These are phyloP conservation scores for Gnaphalium uliginosum DNA, from an alignment of 129 eudicot genomes.

Conservation along the genomic window DNA sequence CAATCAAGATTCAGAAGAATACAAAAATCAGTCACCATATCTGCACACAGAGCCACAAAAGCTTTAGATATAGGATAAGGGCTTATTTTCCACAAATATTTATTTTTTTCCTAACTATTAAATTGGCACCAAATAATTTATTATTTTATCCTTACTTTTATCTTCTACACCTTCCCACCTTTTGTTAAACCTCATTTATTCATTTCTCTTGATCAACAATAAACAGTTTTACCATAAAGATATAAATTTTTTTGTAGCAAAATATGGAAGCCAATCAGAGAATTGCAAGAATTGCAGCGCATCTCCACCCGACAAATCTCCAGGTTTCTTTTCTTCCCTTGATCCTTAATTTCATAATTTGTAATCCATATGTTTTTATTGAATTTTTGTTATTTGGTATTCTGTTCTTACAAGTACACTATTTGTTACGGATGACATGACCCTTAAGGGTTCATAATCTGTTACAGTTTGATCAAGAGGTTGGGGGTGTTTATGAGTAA, in stretches of 20 bases:
- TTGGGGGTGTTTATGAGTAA: background rate
- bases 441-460: conserved; percentile 17
- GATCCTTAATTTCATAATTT: conserved; percentile 6
- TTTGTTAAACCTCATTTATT: conserved; percentile 27
- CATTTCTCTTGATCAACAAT: conserved; percentile 32
- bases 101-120: background rate
- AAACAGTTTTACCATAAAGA: conserved; percentile 13
- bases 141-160: conserved; percentile 14
- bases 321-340: conserved; percentile 45
- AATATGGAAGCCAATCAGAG: conserved; percentile 57
- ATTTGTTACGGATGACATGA: background rate
- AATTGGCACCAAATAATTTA: conserved; percentile 32
- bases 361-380: conserved; percentile 9
- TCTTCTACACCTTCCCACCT: conserved; percentile 24
- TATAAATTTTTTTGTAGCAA: conserved; percentile 6
- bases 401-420: background rate
- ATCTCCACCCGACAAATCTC: conserved; percentile 63
- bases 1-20: conserved; percentile 29
- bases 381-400: background rate
- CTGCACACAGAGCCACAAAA: conserved; percentile 42
- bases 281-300: conserved; percentile 84
- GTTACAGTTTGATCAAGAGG: conserved; percentile 23
- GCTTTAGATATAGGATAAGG: conserved; percentile 48
- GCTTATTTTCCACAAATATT: conserved; percentile 41
- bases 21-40: conserved; percentile 29